Conservation (phyloP, 495 filamentous ascomycete species). For the Hypoxylon cercidicola region DNA sequence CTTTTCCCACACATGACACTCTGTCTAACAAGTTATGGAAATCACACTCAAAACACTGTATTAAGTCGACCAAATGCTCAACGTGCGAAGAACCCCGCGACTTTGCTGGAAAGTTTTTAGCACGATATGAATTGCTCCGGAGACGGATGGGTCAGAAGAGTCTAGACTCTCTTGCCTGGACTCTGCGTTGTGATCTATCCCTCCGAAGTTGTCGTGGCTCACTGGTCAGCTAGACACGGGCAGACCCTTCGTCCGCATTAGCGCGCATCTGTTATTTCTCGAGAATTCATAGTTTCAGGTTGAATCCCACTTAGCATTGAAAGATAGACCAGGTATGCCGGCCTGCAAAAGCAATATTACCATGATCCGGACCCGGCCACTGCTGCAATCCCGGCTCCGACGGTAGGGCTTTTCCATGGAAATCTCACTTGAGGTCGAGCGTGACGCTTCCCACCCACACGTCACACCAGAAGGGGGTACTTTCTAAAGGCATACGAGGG, state of each 20-base stretch:
- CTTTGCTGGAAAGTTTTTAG: not conserved
- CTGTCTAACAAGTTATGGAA: too few species aligned
- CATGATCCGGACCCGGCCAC: slow-evolving; percentile 17
- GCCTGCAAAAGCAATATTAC: too few species aligned
- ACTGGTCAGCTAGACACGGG: slow-evolving; percentile 24
- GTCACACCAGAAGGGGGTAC: slow-evolving; percentile 2
- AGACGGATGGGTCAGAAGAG: slow-evolving; percentile 5
- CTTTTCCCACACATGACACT: not conserved
- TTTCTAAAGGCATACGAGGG: slow-evolving; percentile 11
- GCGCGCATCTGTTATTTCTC: slow-evolving; percentile 15
- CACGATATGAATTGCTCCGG: slow-evolving; percentile 5
- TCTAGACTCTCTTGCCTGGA: slow-evolving; percentile 22
- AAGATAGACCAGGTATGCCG: not conserved
- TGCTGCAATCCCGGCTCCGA: slow-evolving; percentile 15
- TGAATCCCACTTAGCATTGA: slow-evolving; percentile 16
- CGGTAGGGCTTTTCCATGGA: not conserved
- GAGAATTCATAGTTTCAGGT: not conserved
- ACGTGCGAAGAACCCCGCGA: slow-evolving; percentile 6
- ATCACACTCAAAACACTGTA: not conserved
- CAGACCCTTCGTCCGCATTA: slow-evolving; percentile 20
- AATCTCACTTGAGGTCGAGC: not conserved
- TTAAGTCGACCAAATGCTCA: not conserved
- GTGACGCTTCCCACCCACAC: slow-evolving; percentile 5
- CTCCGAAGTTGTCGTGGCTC: slow-evolving; percentile 11
- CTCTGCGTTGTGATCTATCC: slow-evolving; percentile 16